Conservation (phyloP, 257 asterid genomes). For the Solanum acaule region DNA sequence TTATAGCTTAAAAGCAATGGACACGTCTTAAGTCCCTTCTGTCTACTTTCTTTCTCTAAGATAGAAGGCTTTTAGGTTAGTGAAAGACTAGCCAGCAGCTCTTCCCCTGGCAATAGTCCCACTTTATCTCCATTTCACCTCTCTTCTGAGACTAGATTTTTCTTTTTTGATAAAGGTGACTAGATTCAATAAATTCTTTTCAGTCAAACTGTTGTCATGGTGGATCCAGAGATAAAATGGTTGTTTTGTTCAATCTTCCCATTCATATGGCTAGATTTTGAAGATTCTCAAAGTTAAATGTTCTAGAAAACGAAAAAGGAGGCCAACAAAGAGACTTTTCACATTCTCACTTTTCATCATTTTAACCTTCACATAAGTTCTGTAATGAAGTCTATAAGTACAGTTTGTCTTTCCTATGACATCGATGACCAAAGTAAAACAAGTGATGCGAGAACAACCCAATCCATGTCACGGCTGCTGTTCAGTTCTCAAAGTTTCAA, state of each 20-base stretch:
- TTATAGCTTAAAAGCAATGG: background rate
- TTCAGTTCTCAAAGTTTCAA: background rate
- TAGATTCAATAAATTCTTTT: background rate
- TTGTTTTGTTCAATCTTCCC: background rate
- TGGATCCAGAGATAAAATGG: background rate
- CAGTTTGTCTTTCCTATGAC: background rate
- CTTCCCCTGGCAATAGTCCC: background rate
- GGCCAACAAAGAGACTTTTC: background rate
- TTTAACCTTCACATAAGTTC: background rate
- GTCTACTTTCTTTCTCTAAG: background rate
- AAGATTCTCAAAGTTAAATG: background rate
- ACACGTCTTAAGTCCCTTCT: background rate
- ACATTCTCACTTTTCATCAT: background rate
- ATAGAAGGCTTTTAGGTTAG: background rate
- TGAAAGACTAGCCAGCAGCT: background rate
- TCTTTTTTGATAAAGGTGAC: too few relatives aligned
- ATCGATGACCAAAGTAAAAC: background rate
- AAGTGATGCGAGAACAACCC: background rate
- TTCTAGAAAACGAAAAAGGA: background rate
- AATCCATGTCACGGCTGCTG: background rate
- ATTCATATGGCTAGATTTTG: background rate
- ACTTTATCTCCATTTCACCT: background rate
- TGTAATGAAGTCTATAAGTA: background rate
- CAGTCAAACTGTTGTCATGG: background rate
- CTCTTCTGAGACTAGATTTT: too few relatives aligned